Evolutionary conservation across 805 yeast genomes (phyloP).

Genomic region (Lipomyces yamanashiensis): DNA sequence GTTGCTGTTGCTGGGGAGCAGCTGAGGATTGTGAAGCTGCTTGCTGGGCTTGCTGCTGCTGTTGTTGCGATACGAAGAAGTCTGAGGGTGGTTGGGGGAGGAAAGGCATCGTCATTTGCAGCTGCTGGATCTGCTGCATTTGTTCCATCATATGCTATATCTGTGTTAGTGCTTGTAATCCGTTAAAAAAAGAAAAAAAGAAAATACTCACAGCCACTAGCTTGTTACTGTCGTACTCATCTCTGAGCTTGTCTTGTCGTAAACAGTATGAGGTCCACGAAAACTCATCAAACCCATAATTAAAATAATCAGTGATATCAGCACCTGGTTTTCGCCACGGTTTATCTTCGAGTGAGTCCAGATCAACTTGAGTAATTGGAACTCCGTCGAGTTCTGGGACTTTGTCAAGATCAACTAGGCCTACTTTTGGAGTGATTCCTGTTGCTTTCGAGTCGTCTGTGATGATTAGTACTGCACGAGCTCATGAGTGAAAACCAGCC

Average conservation of each 20-base stretch:
- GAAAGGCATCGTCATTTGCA: constrained; percentile 31
- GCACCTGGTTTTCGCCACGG: constrained; percentile 99
- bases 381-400: constrained; percentile 78
- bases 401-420: constrained; percentile 66
- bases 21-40: constrained; percentile 11
- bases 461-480: background rate
- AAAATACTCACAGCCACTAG: constrained; percentile 51
- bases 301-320: constrained; percentile 90
- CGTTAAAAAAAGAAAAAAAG: background rate
- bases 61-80: constrained; percentile 2
- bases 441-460: background rate
- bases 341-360: constrained; percentile 84
- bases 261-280: constrained; percentile 93
- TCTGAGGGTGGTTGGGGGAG: constrained; percentile 22
- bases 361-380: constrained; percentile 78
- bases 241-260: constrained; percentile 80
- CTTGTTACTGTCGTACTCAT: constrained; percentile 82
- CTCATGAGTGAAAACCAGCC: background rate
- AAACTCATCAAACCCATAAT: constrained; percentile 93
- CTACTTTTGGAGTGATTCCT: constrained; percentile 25
- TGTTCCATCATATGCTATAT: constrained; percentile 34
- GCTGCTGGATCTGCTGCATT: constrained; percentile 25
- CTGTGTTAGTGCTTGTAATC: background rate
- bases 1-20: constrained; percentile 12
- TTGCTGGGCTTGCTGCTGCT: constrained; percentile 6